These are phyloP conservation scores for Brasenia schreberi DNA, from an alignment of 164 flowering plant genomes.

Conservation along the genomic window DNA sequence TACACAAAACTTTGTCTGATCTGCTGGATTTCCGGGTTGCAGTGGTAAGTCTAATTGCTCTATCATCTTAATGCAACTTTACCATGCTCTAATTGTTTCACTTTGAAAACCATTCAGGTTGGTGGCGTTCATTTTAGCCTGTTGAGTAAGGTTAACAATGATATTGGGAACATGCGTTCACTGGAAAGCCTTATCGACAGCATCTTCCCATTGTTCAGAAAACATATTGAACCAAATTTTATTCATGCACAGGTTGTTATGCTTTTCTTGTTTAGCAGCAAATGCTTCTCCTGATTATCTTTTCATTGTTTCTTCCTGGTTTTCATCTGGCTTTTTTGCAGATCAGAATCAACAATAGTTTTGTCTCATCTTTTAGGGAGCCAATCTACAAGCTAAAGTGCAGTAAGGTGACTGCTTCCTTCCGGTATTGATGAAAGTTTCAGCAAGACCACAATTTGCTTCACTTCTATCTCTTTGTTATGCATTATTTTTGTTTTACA, in stretches of 20 bases:
- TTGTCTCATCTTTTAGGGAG: conserved; percentile 93
- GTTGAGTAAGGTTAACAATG: conserved; percentile 89
- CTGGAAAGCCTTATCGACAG: conserved; percentile 91
- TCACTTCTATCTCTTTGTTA: too few species aligned
- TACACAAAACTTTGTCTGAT: conserved; percentile 86
- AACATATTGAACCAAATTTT: conserved; percentile 96
- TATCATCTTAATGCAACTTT: background rate
- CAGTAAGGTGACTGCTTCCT: conserved; percentile 18
- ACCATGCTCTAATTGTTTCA: background rate
- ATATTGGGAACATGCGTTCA: conserved; percentile 91
- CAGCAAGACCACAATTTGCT: background rate
- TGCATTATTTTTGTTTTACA: too few species aligned
- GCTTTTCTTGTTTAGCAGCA: conserved; percentile 1
- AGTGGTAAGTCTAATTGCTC: conserved; percentile 46
- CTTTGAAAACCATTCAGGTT: conserved; percentile 38
- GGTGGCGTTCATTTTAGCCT: conserved; percentile 99
- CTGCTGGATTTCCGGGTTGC: conserved; percentile 95
- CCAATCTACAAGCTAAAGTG: conserved; percentile 96
- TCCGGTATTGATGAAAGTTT: background rate
- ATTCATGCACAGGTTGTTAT: conserved; percentile 93
- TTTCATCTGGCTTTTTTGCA: conserved; percentile 27
- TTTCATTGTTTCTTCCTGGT: background rate
- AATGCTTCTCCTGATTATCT: background rate
- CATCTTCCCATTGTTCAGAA: conserved; percentile 94
- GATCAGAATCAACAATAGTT: conserved; percentile 98